Base-by-base conservation (phyloP, 1,284 basidiomycete genomes). In the Cutaneotrichosporon dermatis region DNA sequence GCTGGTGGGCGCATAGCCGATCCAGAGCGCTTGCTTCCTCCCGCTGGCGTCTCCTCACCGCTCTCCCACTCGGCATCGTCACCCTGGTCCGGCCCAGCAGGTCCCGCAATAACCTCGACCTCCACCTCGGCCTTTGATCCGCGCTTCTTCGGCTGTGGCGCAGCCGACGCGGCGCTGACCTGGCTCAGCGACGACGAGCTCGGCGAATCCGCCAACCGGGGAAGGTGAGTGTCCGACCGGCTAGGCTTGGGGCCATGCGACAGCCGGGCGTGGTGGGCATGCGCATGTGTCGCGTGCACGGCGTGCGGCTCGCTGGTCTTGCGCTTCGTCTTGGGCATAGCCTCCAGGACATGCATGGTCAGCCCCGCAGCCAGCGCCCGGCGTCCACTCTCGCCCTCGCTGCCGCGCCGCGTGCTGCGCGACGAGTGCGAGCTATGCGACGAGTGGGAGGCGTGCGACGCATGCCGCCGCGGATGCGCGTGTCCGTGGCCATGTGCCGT, bases 301-400 rank as follows among this genome's bases (percentile, higher is more conserved):
- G 36, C 16, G 8, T 51, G 50, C 36, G 54, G 59, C 12, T 62
- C 61, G 41, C 40, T 41, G 9, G 61, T 56, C 59, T 66, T 66
- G 58, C 67, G 64, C 57, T 66, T 69, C n/a, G 57, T 34, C 51
- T 60, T 62, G 34, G 54, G 49, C 4, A 49, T 54, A 2, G 55
- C 56, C 13, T 72, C 72, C 42, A 76, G 55, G 2, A 63, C 63
- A 44, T 72, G 68, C 75, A 76, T 76, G 7, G 70, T 64, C 36
- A 76, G 55, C 6, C 74, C 75, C 12, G 73, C 72, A 0, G 63
- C 66, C 48, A 72, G 34, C 6, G 72, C 75, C 36, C 73, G 64
- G n/a, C 70, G 60, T 2, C 75, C 73, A 16, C 51, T 43, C 44
- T 76, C 75, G 4, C 71, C 64, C 35, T 73, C 75, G 33, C 63